Percentiles rank a stretch among this genome's conserved stretches.
Evolutionary conservation across 1,284 basidiomycete genomes (phyloP).

Genomic region (Leccinum laetum): DNA sequence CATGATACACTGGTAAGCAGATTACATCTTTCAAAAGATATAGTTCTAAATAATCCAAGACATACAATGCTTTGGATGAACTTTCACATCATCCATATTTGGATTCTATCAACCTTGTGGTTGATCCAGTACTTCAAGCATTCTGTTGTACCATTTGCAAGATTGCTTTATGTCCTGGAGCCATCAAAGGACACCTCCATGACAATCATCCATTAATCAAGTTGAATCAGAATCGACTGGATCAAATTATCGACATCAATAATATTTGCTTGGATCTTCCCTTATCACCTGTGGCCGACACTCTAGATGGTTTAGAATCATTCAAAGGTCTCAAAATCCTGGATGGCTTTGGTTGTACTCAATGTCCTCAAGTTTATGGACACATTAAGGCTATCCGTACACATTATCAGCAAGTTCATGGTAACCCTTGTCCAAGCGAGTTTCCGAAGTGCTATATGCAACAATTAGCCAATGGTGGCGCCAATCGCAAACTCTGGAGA

Average conservation of each 20-base stretch:
- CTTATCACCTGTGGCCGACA: background rate
- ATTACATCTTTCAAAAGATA: too few relatives aligned
- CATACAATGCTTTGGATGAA: background rate
- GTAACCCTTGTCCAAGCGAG: background rate
- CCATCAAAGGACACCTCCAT: background rate
- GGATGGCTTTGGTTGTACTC: background rate
- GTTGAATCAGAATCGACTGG: background rate
- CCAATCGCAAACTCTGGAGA: background rate
- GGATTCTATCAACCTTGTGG: background rate
- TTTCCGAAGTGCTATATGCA: background rate
- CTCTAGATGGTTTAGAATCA: background rate
- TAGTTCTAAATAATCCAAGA: background rate
- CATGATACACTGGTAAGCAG: background rate
- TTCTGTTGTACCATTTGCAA: background rate
- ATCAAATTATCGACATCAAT: background rate
- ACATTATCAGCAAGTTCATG: background rate
- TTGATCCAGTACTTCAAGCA: background rate
- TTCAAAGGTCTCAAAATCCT: background rate
- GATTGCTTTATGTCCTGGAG: background rate
- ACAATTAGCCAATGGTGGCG: background rate
- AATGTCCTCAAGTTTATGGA: background rate
- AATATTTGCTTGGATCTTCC: background rate
- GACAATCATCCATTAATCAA: background rate
- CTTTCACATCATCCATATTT: background rate
- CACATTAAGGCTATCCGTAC: background rate